These are phyloP conservation scores for Bruguiera gymnorhiza DNA, from an alignment of 345 rosid species.

Conservation along the genomic window DNA sequence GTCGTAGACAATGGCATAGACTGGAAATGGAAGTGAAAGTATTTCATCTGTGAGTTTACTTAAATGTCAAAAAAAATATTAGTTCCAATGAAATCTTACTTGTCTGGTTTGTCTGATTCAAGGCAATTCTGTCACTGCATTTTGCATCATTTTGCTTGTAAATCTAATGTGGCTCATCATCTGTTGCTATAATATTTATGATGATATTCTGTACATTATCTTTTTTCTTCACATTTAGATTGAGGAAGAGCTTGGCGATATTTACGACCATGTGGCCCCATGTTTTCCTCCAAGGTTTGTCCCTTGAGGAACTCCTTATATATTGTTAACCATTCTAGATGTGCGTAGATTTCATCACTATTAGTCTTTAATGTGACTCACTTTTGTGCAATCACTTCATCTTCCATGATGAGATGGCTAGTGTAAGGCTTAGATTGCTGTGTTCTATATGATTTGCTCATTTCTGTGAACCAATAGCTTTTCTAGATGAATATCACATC, in stretches of 20 bases:
- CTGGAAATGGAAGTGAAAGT: not conserved
- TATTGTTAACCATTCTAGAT: not conserved
- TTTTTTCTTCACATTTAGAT: conserved; percentile 51
- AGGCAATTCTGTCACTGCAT: not conserved
- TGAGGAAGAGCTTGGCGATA: conserved; percentile 99
- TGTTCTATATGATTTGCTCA: not conserved
- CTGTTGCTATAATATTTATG: not conserved
- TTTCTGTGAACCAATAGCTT: not conserved
- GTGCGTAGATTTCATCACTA: not conserved
- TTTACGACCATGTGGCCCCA: conserved; percentile 97
- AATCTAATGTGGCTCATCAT: no score
- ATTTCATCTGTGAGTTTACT: not conserved
- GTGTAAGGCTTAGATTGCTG: not conserved
- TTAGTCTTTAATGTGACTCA: not conserved
- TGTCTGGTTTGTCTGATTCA: not conserved
- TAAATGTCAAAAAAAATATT: not conserved
- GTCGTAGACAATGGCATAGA: no score
- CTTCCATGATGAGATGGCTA: not conserved
- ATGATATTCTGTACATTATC: not conserved
- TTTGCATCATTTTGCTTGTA: not conserved
- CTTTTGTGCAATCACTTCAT: not conserved
- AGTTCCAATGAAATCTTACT: not conserved
- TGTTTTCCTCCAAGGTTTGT: conserved; percentile 92
- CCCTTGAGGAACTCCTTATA: not conserved
- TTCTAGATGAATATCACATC: not conserved